Evolutionary conservation across 164 flowering plant species (phyloP), one percentile per base, ranked within the genome.

Genomic region (Dillenia turbinata): DNA sequence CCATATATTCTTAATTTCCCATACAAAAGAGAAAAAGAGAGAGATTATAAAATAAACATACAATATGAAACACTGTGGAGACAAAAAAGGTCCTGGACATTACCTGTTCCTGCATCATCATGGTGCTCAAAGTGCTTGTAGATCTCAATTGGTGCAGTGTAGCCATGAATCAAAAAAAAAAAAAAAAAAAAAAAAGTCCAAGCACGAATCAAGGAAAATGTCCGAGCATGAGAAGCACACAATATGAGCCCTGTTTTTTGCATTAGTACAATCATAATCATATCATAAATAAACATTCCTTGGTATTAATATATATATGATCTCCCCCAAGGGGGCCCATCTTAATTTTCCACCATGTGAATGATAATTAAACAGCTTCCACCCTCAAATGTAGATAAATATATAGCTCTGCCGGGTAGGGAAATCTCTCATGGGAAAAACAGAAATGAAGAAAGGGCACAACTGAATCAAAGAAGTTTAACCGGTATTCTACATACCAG

Each of bases 401-500:
- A 33, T 33, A 33, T 4, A 33, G 7, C 40, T 33, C 6, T 33
- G 40, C 40, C 40, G 40, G 40, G 7, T 0, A 33, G 7, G 40
- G 40, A 33, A 33, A 33, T 33, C 40, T 33, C 40, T 33, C 40
- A 0, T 33, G 40, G 40, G 40, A 33, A 33, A 33, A 33, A 33
- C 40, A 33, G 40, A 33, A 33, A 4, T 4, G 40, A 5, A 33
- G 40, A 33, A 33, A 33, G 40, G 40, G 40, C 40, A 33, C 7
- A 33, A 33, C 40, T 4, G 0, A 33, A 33, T 7, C 40, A 0
- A 33, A 33, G 40, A 33, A 4, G 40, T 61, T 79, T 76, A 95
- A 73, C 99, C 99, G 9, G 99, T 95, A 81, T 95, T 95, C 78
- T 95, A 98, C 83, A 95, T 44, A 13, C 99, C 99, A 12, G 99